Evolutionary conservation across 2,329 filamentous ascomycete species (phyloP), one percentile per base, ranked within the genome.

Genomic region (Epichloe bromicola): DNA sequence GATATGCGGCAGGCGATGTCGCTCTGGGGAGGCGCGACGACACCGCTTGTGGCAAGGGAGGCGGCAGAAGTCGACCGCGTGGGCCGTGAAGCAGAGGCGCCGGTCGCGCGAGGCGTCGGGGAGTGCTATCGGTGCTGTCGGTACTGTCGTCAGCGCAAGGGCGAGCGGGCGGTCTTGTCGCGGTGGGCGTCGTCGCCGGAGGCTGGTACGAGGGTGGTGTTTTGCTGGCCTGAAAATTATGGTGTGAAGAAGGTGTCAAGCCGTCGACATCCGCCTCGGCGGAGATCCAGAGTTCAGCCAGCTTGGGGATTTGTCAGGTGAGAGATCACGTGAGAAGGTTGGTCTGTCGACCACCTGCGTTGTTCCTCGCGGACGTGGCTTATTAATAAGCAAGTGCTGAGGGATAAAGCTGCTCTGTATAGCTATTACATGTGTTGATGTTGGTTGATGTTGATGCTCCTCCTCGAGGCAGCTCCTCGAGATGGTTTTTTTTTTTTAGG

Each of bases 181-280:
- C 42, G 17, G 44, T 17, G 12, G 51, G 17, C 14, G 52, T 46
- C 23, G 50, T 50, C 44, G 40, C 33, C 33, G 41, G 52, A 15
- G 39, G 20, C 30, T 52, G 50, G 30, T 40, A 45, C 41, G 40
- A 46, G 7, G 43, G 50, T 52, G 53, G 55, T 48, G 53, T 44
- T 53, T 53, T 56, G 56, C 52, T 58, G 56, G 58, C 57, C 58
- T 60, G 57, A 56, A 59, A 60, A 59, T 54, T 60, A 47, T 56
- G 57, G 58, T 58, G 54, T 56, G 57, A 59, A 59, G 53, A 59
- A 59, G 54, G 55, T 57, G 53, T 48, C 36, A 48, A 52, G 17
- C 46, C 50, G 20, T 49, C 44, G 14, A 40, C 40, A 34, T 50
- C 53, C 52, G 52, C 49, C 44, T 45, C 43, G n/a, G 53, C 50